These are phyloP conservation scores for Cordyceps cicadae DNA, from an alignment of 2,329 filamentous ascomycete species.

Conservation along the genomic window DNA sequence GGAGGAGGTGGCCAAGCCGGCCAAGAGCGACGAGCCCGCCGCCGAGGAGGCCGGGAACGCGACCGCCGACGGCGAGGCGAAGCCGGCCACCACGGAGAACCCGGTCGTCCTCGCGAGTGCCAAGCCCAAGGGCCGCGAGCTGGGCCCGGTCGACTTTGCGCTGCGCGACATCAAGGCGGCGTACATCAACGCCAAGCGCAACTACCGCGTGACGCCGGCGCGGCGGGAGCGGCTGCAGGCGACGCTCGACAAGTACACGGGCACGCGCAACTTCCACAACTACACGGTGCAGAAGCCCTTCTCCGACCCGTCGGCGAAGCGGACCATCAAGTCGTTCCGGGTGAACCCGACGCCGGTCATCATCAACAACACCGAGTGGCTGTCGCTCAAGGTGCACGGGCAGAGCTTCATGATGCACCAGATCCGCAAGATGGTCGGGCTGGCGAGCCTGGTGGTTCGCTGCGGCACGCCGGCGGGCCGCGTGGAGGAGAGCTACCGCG, in stretches of 20 bases:
- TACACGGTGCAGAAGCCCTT: conserved; percentile 87
- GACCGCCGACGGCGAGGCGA: conserved; percentile 15
- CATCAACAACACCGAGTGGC: conserved; percentile 89
- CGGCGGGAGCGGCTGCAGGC: conserved; percentile 70
- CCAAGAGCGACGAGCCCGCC: conserved; percentile 15
- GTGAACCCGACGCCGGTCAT: conserved; percentile 69
- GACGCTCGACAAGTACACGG: conserved; percentile 65
- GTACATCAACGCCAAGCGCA: conserved; percentile 73
- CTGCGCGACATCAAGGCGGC: conserved; percentile 70
- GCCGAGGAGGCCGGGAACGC: conserved; percentile 13
- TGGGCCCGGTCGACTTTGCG: conserved; percentile 51
- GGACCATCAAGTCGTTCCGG: conserved; percentile 86
- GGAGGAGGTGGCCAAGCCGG: conserved; percentile 19
- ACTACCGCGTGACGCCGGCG: conserved; percentile 67
- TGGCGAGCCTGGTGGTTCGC: conserved; percentile 76
- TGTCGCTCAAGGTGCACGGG: conserved; percentile 90
- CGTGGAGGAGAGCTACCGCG: conserved; percentile 65
- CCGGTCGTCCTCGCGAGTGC: conserved; percentile 22
- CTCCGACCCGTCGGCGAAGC: conserved; percentile 75
- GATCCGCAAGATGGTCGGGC: conserved; percentile 97
- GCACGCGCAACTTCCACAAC: conserved; percentile 92
- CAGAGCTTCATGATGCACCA: conserved; percentile 99
- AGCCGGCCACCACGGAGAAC: conserved; percentile 15
- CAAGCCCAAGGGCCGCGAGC: conserved; percentile 33
- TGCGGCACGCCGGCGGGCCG: conserved; percentile 68